Conservation (phyloP, 2,329 filamentous ascomycete species). For the Rhynchosporium graminicola region DNA sequence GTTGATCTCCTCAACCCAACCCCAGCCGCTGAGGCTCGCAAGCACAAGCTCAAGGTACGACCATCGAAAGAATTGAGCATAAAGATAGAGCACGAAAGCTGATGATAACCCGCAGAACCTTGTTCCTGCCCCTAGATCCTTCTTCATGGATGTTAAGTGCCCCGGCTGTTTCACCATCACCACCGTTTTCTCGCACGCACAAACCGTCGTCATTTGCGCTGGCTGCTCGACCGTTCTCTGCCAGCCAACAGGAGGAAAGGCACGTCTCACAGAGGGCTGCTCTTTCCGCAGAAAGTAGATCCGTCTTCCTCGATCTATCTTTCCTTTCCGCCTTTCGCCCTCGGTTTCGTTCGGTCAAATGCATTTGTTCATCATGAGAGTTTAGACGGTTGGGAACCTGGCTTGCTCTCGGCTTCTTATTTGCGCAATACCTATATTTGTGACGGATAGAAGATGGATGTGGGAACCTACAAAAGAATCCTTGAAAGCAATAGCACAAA, state of each 20-base stretch:
- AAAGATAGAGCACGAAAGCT: slow-evolving; percentile 21
- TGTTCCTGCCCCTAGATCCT: slow-evolving; percentile 94
- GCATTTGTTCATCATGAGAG: slow-evolving; percentile 38
- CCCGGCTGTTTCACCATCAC: slow-evolving; percentile 99
- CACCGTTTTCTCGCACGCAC: slow-evolving; percentile 99
- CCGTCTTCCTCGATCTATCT: slow-evolving; percentile 44
- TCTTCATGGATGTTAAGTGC: slow-evolving; percentile 99
- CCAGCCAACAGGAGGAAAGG: slow-evolving; percentile 99
- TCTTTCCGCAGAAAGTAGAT: slow-evolving; percentile 99
- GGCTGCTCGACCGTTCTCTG: slow-evolving; percentile 99
- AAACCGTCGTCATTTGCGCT: slow-evolving; percentile 99
- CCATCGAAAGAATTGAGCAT: slow-evolving; percentile 19
- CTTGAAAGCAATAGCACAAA: slow-evolving; percentile 49
- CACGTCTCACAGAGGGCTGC: slow-evolving; percentile 98
- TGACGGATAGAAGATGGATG: slow-evolving; percentile 72
- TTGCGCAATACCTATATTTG: slow-evolving; percentile 48
- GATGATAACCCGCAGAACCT: slow-evolving; percentile 63
- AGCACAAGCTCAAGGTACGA: slow-evolving; percentile 99
- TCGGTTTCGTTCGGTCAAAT: slow-evolving; percentile 32
- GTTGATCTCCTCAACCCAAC: slow-evolving; percentile 99
- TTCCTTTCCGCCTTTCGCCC: slow-evolving; percentile 39
- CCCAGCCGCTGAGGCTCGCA: slow-evolving; percentile 95
- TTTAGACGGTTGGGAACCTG: slow-evolving; percentile 30
- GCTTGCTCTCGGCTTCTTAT: slow-evolving; percentile 37
- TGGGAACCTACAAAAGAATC: slow-evolving; percentile 42